Conservation (phyloP, 2,329 filamentous ascomycete genomes). For the Fusarium burgessii region DNA sequence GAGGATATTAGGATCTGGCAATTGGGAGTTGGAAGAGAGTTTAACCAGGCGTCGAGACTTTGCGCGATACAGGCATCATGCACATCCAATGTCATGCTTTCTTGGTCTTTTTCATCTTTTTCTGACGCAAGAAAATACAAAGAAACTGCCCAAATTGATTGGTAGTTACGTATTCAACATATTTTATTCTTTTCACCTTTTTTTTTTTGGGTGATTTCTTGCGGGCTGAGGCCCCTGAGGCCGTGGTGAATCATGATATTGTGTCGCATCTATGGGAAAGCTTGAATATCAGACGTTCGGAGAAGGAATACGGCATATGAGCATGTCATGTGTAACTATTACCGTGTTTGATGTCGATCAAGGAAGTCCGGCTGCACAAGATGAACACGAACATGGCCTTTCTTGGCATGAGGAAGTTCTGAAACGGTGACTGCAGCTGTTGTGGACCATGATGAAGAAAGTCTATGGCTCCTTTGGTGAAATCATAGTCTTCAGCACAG, state of each 20-base stretch:
- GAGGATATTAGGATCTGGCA: constrained; percentile 44
- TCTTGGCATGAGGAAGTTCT: constrained; percentile 6
- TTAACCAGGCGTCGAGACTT: constrained; percentile 43
- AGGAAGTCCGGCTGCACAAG: constrained; percentile 12
- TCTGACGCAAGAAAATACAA: constrained; percentile 35
- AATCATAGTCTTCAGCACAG: neutral
- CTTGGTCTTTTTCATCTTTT: constrained; percentile 32
- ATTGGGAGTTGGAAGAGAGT: constrained; percentile 49
- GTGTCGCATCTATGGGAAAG: neutral
- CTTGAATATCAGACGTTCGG: neutral
- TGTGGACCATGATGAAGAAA: constrained; percentile 4
- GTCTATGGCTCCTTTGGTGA: neutral
- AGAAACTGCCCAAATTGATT: constrained; percentile 9
- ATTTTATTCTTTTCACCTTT: neutral
- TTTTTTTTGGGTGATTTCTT: neutral
- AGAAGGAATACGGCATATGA: constrained; percentile 3
- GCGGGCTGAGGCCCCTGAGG: neutral
- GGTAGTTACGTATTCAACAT: constrained; percentile 12
- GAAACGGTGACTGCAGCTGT: constrained; percentile 17
- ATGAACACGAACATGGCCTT: constrained; percentile 15
- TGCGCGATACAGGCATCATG: constrained; percentile 34
- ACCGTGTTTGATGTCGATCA: constrained; percentile 16
- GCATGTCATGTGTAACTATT: constrained; percentile 16
- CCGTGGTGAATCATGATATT: neutral
- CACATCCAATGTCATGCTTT: constrained; percentile 32